phyloP scores from a whole-genome alignment of 2,329 filamentous ascomycete genomes.

The Penicillium nordicum region DNA sequence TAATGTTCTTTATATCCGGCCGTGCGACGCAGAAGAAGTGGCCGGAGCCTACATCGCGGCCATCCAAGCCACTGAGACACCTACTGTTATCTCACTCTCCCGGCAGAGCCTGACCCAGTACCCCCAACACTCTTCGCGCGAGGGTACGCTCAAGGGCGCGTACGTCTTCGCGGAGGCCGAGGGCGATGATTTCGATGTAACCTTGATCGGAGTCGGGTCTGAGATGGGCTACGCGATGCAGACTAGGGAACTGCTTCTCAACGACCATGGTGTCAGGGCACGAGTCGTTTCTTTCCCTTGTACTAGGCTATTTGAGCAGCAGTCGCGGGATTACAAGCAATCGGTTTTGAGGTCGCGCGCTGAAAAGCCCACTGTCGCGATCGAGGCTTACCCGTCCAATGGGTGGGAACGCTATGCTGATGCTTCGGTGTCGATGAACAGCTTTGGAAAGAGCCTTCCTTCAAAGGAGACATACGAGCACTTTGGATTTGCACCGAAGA shows the following conservation, averaged over 20 bases:
- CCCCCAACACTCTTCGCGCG: constrained; percentile 37
- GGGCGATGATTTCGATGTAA: constrained; percentile 38
- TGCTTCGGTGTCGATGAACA: constrained; percentile 46
- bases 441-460: constrained; percentile 40
- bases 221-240: constrained; percentile 48
- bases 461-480: constrained; percentile 22
- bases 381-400: constrained; percentile 48
- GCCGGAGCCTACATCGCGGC: constrained; percentile 45
- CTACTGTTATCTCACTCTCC: constrained; percentile 45
- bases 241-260: constrained; percentile 39
- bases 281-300: constrained; percentile 50
- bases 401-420: constrained; percentile 53
- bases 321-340: constrained; percentile 43
- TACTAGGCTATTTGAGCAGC: constrained; percentile 47
- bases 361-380: constrained; percentile 41
- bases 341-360: constrained; percentile 36
- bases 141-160: constrained; percentile 37
- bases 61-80: constrained; percentile 37
- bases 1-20: constrained; percentile 59
- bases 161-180: constrained; percentile 39
- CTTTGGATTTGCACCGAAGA: constrained; percentile 21
- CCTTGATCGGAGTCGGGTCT: constrained; percentile 49
- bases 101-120: constrained; percentile 43
- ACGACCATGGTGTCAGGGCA: constrained; percentile 22
- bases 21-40: constrained; percentile 56